Evolutionary conservation across 2,329 filamentous ascomycete species (phyloP).

Genomic region (Fusarium stilboides): DNA sequence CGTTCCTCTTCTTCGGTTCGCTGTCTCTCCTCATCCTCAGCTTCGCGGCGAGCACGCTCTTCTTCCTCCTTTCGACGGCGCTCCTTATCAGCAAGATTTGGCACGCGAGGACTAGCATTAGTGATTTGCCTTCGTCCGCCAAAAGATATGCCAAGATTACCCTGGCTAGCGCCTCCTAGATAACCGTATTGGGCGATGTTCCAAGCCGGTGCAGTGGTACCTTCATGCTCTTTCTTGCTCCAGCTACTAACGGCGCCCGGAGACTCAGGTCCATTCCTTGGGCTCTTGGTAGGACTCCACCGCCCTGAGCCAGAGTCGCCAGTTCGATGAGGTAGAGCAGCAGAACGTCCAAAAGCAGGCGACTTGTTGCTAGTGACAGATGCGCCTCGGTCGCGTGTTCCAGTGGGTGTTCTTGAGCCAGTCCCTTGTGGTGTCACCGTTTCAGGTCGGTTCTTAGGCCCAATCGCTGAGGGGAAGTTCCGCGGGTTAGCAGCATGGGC

Average conservation of each 20-base stretch:
- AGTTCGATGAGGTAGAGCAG: conserved; percentile 65
- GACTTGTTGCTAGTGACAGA: conserved; percentile 74
- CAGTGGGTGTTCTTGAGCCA: conserved; percentile 66
- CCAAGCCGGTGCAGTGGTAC: conserved; percentile 89
- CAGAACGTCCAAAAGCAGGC: conserved; percentile 60
- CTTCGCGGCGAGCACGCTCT: conserved; percentile 70
- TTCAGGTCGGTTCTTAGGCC: conserved; percentile 74
- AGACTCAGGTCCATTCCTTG: conserved; percentile 67
- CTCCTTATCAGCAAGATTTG: conserved; percentile 88
- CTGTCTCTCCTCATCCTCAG: conserved; percentile 67
- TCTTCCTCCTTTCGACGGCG: conserved; percentile 73
- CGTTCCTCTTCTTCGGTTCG: conserved; percentile 75
- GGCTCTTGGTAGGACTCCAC: conserved; percentile 75
- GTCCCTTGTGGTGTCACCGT: conserved; percentile 77
- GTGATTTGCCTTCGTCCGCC: conserved; percentile 95
- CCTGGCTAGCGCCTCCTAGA: conserved; percentile 97
- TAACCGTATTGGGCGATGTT: conserved; percentile 99
- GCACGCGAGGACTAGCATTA: conserved; percentile 82
- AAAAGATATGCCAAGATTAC: conserved; percentile 93
- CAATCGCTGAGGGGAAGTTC: conserved; percentile 82
- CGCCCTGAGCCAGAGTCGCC: conserved; percentile 70
- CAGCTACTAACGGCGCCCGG: conserved; percentile 82
- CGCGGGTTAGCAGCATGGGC: conserved; percentile 82
- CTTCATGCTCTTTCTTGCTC: conserved; percentile 89
- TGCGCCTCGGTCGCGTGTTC: conserved; percentile 61